Conservation (phyloP, 306 rosid species). For the Cyclanthera cordifolia region DNA sequence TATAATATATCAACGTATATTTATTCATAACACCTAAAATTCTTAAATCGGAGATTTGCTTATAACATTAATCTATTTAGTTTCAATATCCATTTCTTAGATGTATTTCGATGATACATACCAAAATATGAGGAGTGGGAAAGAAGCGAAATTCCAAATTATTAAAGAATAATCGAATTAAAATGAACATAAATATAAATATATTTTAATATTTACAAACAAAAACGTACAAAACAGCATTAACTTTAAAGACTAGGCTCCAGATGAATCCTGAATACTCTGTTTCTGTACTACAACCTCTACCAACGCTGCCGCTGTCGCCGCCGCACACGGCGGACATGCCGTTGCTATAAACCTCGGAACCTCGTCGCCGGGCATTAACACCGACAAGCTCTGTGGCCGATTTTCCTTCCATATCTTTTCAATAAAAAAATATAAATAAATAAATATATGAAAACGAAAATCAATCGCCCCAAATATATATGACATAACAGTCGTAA, state of each 20-base stretch:
- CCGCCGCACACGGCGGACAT: slow-evolving; percentile 34
- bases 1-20: too few relatives aligned
- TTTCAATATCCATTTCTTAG: too few relatives aligned
- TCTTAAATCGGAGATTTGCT: too few relatives aligned
- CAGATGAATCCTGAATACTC: neutral
- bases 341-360: slow-evolving; percentile 89
- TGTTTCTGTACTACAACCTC: neutral
- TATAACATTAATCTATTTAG: too few relatives aligned
- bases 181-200: neutral
- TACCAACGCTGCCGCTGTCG: neutral
- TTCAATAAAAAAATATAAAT: slow-evolving; percentile 6
- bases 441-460: too few relatives aligned
- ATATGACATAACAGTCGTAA: too few relatives aligned
- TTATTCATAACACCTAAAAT: too few relatives aligned
- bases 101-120: too few relatives aligned
- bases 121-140: too few relatives aligned
- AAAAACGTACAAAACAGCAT: neutral
- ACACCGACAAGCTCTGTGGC: slow-evolving; percentile 53
- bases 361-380: slow-evolving; percentile 82
- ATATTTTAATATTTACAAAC: neutral
- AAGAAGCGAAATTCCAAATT: too few relatives aligned
- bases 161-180: neutral
- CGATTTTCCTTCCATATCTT: slow-evolving; percentile 22
- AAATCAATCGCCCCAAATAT: too few relatives aligned
- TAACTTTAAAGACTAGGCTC: neutral